Evolutionary conservation across 331 rosid species (phyloP).

Genomic region (Pyracantha coccinea): DNA sequence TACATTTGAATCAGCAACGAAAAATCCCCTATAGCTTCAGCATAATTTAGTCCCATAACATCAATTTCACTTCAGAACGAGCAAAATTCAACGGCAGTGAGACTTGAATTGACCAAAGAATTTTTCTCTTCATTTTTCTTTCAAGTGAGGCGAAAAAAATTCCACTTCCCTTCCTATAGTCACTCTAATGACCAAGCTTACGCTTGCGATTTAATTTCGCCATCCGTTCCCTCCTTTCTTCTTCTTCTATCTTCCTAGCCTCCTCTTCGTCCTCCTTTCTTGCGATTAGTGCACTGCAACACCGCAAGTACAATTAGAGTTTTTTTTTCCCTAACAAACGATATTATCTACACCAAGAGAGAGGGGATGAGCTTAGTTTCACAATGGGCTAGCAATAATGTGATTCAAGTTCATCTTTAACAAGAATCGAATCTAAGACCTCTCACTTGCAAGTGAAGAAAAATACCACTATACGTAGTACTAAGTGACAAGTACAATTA

Average conservation of each 20-base stretch:
- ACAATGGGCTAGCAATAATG: too few relatives aligned
- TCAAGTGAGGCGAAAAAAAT: background rate
- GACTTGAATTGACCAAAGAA: background rate
- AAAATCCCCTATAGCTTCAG: background rate
- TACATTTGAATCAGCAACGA: background rate
- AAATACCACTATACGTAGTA: too few relatives aligned
- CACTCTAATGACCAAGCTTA: slow-evolving; percentile 14
- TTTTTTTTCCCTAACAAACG: too few relatives aligned
- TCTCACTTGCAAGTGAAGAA: too few relatives aligned
- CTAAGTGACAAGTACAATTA: too few relatives aligned
- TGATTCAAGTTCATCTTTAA: too few relatives aligned
- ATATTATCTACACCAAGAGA: too few relatives aligned
- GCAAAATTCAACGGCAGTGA: background rate
- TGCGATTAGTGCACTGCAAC: slow-evolving; percentile 49
- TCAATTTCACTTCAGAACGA: background rate
- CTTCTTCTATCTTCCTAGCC: slow-evolving; percentile 49
- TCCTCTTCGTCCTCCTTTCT: slow-evolving; percentile 76
- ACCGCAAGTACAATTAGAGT: background rate
- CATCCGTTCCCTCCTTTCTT: slow-evolving; percentile 48
- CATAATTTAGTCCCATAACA: background rate
- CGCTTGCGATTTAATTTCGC: slow-evolving; percentile 30
- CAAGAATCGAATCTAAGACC: too few relatives aligned
- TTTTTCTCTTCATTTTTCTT: background rate
- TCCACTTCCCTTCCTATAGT: background rate
- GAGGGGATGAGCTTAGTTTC: too few relatives aligned